Percentiles rank a stretch among this genome's conserved stretches.
phyloP scores from a whole-genome alignment of 2,329 filamentous ascomycete species.

The Fusarium musae region DNA sequence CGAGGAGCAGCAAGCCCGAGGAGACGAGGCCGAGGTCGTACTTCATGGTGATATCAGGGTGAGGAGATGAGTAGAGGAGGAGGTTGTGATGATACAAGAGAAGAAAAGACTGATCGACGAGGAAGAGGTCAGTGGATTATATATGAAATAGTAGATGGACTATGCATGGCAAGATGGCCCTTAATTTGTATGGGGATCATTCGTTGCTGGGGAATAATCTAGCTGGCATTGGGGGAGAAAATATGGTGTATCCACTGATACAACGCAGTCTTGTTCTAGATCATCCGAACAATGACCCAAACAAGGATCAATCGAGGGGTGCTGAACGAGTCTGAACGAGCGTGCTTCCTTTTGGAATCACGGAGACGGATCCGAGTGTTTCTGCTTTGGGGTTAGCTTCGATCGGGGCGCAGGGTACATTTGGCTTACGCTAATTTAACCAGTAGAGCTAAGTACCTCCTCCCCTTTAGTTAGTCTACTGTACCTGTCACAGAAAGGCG shows the following conservation, averaged over 20 bases:
- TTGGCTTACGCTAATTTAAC: constrained; percentile 1
- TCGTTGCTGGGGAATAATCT: background rate
- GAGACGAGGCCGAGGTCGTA: background rate
- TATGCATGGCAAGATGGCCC: background rate
- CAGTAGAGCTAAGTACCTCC: background rate
- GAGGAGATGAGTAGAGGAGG: background rate
- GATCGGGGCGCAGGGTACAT: constrained; percentile 8
- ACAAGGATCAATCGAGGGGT: background rate
- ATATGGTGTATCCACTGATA: background rate
- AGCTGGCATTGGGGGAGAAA: constrained; percentile 1
- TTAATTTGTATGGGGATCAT: background rate
- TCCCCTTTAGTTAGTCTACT: background rate
- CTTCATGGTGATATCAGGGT: background rate
- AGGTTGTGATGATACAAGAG: background rate
- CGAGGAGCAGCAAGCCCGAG: constrained; percentile 9
- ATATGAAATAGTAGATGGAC: background rate
- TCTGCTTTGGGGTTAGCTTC: constrained; percentile 4
- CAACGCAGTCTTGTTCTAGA: constrained; percentile 6
- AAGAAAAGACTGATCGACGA: background rate
- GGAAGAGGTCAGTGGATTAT: background rate
- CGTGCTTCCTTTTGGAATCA: constrained; percentile 16
- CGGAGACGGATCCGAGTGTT: constrained; percentile 19
- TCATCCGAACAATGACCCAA: constrained; percentile 3
- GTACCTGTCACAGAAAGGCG: no score
- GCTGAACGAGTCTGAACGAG: background rate